These are phyloP conservation scores for Alternaria gaisen DNA, from an alignment of 2,329 filamentous ascomycete species.

Conservation along the genomic window DNA sequence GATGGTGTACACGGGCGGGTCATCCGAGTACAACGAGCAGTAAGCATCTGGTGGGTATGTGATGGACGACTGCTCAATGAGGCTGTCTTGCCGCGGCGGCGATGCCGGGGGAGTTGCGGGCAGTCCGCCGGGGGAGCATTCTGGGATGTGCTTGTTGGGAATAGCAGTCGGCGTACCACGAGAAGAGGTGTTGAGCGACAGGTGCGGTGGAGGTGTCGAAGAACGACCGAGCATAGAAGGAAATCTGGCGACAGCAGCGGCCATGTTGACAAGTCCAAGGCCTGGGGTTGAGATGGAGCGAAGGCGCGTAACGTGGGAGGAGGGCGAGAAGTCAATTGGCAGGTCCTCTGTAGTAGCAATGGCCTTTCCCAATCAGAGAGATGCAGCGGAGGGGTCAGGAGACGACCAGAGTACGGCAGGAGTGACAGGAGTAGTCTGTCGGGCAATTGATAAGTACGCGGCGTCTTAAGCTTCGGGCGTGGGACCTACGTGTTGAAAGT, in stretches of 20 bases:
- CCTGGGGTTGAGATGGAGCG: conserved; percentile 22
- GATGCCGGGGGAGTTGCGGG: conserved; percentile 65
- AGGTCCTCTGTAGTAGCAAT: conserved; percentile 13
- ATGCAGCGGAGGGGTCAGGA: conserved; percentile 13
- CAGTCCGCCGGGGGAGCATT: conserved; percentile 80
- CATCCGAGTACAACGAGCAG: conserved; percentile 59
- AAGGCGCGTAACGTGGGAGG: conserved; percentile 40
- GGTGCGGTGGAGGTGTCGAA: conserved; percentile 60
- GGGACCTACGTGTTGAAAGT: conserved; percentile 18
- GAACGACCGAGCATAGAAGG: conserved; percentile 48
- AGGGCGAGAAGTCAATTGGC: conserved; percentile 9
- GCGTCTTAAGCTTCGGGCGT: conserved; percentile 10
- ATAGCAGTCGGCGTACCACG: conserved; percentile 68
- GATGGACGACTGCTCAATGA: conserved; percentile 70
- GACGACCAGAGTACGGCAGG: conserved; percentile 21
- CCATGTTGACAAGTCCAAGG: conserved; percentile 46
- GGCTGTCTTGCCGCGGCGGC: conserved; percentile 65
- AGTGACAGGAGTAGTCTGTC: conserved; percentile 23
- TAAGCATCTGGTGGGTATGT: conserved; percentile 77
- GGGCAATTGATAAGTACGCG: conserved; percentile 28
- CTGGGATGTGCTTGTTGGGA: conserved; percentile 90
- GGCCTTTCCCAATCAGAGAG: conserved; percentile 23
- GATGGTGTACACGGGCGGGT: conserved; percentile 75
- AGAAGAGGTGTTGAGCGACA: conserved; percentile 66
- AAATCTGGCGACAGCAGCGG: conserved; percentile 54